Evolutionary conservation across 495 filamentous ascomycete genomes (phyloP), one percentile per base, ranked within the genome.

Genomic region (Amorphotheca resinae): DNA sequence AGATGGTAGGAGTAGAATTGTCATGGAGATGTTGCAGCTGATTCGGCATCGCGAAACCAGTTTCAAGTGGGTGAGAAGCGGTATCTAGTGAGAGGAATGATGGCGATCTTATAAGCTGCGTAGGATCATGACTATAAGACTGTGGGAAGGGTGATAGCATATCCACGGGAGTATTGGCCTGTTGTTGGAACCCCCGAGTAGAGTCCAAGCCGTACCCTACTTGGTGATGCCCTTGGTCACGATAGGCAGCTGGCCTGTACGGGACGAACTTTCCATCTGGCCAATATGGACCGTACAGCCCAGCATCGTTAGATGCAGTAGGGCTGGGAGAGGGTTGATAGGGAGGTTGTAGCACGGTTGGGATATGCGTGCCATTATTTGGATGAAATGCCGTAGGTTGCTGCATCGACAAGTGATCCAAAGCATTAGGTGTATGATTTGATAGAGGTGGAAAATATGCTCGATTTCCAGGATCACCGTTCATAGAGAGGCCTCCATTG

Each of bases 231-330:
- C 26, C 45, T 11, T 38, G 40, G 21, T 43, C 45, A 22, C 49
- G 42, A 31, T 82, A 53, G 17, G 79, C 72, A 20, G 80, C 71
- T 37, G 80, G 80, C 44, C 76, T 65, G 61, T 83, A 85, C n/a
- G 83, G 82, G 22, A 81, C 78, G 53, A 78, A 79, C 11, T 69
- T 77, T 4, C 80, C 79, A 61, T 93, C 79, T 9, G 78, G 77
- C 83, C 83, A 91, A 50, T 82, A 81, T 12, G 79, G 75, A 2
- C 83, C 84, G 59, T 76, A 83, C 12, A 80, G 73, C 3, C 77
- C 78, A 26, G 74, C 76, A 22, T 77, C 77, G 45, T 84, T 84
- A 14, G 81, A 81, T 16, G 79, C 76, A 2, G 84, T 85, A 25
- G 82, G 83, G 5, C 80, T 77, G 22, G 78, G 61, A 33, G 70